Conservation (phyloP, 495 filamentous ascomycete species). For the Annulohypoxylon bovei region DNA sequence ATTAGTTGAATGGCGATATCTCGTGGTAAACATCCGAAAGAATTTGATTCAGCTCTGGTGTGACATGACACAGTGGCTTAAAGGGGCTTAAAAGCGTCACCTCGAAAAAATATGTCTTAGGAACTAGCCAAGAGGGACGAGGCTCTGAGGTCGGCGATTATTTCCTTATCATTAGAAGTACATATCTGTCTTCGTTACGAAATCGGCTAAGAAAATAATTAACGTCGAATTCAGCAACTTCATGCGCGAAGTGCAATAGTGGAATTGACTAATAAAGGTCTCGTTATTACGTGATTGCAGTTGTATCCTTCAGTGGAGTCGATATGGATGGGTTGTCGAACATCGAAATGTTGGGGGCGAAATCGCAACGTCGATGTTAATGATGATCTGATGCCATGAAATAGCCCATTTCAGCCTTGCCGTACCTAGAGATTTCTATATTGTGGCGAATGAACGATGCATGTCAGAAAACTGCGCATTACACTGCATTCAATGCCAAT, state of each 20-base stretch:
- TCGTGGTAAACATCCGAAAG: background rate
- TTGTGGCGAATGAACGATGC: background rate
- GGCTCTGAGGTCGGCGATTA: background rate
- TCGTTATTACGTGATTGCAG: background rate
- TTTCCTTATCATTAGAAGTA: background rate
- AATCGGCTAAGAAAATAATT: background rate
- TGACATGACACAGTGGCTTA: background rate
- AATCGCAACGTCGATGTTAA: background rate
- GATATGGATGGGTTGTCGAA: background rate
- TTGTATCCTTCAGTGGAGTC: background rate
- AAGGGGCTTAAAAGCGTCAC: background rate
- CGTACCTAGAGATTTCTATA: background rate
- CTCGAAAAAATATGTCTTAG: background rate
- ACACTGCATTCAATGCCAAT: background rate
- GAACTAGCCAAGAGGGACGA: background rate
- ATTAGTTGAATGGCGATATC: background rate
- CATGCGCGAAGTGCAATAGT: background rate
- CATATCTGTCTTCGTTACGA: background rate
- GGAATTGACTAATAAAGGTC: background rate
- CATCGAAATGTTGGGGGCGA: background rate
- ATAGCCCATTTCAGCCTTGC: background rate
- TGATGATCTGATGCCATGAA: background rate
- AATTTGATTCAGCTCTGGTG: background rate
- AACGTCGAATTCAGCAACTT: background rate
- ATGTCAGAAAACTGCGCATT: slow-evolving; percentile 16